Conservation (phyloP, 441 rosid species). For the Populus tomentosa region DNA sequence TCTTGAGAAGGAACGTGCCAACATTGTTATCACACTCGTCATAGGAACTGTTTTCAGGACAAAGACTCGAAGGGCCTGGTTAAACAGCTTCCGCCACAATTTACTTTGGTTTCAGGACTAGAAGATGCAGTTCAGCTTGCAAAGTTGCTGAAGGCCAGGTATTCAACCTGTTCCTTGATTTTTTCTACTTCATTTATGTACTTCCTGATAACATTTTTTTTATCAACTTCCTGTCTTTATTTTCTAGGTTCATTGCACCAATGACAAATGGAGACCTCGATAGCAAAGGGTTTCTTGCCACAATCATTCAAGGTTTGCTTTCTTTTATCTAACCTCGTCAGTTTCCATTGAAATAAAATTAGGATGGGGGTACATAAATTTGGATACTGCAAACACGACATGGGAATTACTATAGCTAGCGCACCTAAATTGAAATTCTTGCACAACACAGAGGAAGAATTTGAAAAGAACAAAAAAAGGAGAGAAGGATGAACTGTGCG, state of each 20-base stretch:
- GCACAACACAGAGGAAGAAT: too few relatives aligned
- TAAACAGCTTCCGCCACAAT: conserved; percentile 84
- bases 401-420: too few relatives aligned
- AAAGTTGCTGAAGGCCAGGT: conserved; percentile 69
- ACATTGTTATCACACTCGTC: conserved; percentile 82
- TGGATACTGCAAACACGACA: neutral
- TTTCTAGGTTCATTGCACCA: conserved; percentile 61
- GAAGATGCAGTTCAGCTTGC: conserved; percentile 90
- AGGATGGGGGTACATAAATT: neutral
- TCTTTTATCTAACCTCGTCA: neutral
- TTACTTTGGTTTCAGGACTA: conserved; percentile 89
- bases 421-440: too few relatives aligned
- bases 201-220: neutral
- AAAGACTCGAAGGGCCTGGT: too few relatives aligned
- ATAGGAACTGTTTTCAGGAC: conserved; percentile 12
- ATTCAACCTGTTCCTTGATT: conserved; percentile 9
- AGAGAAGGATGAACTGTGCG: too few relatives aligned
- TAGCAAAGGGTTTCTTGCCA: conserved; percentile 59
- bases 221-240: conserved; percentile 4
- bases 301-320: conserved; percentile 73
- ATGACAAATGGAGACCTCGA: conserved; percentile 90
- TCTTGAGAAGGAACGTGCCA: conserved; percentile 62
- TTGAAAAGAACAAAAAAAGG: too few relatives aligned
- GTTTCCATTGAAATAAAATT: neutral
- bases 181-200: neutral